A percentile compares a stretch with the other conserved stretches of the same genome.
Evolutionary conservation across 495 filamentous ascomycete genomes (phyloP).

Genomic region (Podospora conica): DNA sequence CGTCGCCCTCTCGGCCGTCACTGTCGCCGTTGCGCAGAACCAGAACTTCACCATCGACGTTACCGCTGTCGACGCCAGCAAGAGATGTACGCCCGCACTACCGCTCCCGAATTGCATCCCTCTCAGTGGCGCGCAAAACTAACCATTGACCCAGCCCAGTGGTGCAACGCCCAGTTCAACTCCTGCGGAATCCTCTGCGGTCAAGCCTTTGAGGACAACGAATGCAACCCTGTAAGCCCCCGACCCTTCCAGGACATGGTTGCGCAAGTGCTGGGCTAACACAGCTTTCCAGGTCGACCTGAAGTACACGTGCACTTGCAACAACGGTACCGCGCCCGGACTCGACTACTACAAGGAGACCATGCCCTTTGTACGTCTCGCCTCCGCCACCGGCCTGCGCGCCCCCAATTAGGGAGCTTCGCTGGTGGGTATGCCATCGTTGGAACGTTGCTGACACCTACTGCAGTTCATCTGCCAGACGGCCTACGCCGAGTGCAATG

Average conservation of each 20-base stretch:
- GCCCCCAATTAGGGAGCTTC: too few species aligned
- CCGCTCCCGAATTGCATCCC: not conserved
- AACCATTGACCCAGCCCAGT: constrained; percentile 16
- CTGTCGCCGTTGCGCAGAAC: constrained; percentile 23
- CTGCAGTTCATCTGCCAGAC: constrained; percentile 29
- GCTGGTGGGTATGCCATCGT: not conserved
- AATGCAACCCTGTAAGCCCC: constrained; percentile 25
- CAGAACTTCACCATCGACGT: constrained; percentile 31
- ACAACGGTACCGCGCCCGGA: constrained; percentile 29
- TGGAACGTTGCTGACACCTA: not conserved
- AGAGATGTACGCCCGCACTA: constrained; percentile 16
- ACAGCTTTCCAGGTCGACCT: constrained; percentile 18
- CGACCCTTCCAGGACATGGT: not conserved
- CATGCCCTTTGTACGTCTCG: constrained; percentile 28
- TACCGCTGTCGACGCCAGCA: constrained; percentile 10
- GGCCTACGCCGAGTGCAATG: constrained; percentile 28
- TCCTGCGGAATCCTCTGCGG: constrained; percentile 31
- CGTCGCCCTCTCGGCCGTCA: constrained; percentile 29
- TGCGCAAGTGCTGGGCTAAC: constrained; percentile 6
- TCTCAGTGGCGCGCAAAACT: not conserved
- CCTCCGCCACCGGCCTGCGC: too few species aligned
- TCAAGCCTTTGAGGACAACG: constrained; percentile 13
- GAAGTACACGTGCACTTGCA: constrained; percentile 28
- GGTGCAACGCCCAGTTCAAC: constrained; percentile 34
- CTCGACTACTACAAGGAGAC: constrained; percentile 35